Percentiles rank a stretch among this genome's conserved stretches.
These are phyloP conservation scores for Annulohypoxylon nitens DNA, from an alignment of 495 filamentous ascomycete genomes.

Conservation along the genomic window DNA sequence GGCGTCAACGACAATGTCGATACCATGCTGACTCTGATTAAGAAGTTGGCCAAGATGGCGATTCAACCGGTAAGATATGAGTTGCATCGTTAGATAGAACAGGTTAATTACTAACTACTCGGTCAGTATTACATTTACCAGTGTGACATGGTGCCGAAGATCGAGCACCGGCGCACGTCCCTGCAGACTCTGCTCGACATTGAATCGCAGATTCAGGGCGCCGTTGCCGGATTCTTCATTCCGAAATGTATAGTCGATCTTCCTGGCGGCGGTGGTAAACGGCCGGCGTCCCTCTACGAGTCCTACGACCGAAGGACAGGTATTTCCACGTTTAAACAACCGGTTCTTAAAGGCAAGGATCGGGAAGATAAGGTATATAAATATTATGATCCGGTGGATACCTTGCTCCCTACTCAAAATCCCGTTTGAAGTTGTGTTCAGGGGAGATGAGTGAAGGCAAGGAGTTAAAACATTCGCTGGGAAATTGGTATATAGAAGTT, in stretches of 20 bases:
- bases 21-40: slow-evolving; percentile 65
- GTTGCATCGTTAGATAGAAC: slow-evolving; percentile 27
- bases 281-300: slow-evolving; percentile 64
- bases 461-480: background rate
- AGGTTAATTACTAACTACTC: slow-evolving; percentile 35
- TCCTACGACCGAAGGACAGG: slow-evolving; percentile 65
- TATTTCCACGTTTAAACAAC: slow-evolving; percentile 65
- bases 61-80: slow-evolving; percentile 58
- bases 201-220: slow-evolving; percentile 66
- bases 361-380: slow-evolving; percentile 64
- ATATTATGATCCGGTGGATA: slow-evolving; percentile 67
- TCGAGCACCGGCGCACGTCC: slow-evolving; percentile 72
- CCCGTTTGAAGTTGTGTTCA: background rate
- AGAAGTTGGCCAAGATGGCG: slow-evolving; percentile 65
- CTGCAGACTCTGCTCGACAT: slow-evolving; percentile 68
- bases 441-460: background rate
- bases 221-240: slow-evolving; percentile 70
- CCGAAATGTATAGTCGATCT: slow-evolving; percentile 72
- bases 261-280: slow-evolving; percentile 71
- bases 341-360: slow-evolving; percentile 60
- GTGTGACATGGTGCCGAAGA: slow-evolving; percentile 67
- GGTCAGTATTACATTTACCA: slow-evolving; percentile 71
- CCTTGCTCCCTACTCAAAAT: slow-evolving; percentile 8
- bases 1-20: slow-evolving; percentile 68
- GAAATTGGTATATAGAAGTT: background rate